phyloP scores from a whole-genome alignment of 2,329 filamentous ascomycete genomes.

The Colletotrichum zoysiae region DNA sequence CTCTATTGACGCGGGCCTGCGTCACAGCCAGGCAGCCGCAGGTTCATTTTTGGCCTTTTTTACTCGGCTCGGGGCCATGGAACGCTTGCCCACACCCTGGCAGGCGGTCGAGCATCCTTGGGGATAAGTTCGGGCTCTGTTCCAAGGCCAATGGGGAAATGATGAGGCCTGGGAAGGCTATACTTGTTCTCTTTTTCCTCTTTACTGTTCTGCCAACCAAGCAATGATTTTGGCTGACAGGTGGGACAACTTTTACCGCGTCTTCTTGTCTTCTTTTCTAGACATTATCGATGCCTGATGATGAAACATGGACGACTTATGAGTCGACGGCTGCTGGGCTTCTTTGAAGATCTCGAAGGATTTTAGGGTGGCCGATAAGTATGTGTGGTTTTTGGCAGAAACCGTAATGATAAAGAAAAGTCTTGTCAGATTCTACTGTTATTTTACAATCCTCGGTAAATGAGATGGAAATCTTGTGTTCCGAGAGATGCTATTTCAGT shows the following conservation, averaged over 20 bases:
- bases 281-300: slow-evolving; percentile 5
- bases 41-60: no score
- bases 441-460: no score
- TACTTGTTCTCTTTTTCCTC: background rate
- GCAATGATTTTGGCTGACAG: background rate
- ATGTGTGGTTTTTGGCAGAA: background rate
- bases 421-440: background rate
- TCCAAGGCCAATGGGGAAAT: background rate
- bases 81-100: no score
- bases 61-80: background rate
- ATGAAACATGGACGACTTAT: slow-evolving; percentile 2
- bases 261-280: background rate
- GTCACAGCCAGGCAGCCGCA: background rate
- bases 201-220: background rate
- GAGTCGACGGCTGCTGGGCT: background rate
- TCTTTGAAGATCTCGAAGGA: background rate
- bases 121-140: background rate
- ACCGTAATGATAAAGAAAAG: slow-evolving; percentile 6
- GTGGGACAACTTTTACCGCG: background rate
- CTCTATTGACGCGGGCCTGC: background rate
- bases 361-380: background rate
- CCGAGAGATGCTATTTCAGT: background rate
- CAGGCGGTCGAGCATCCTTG: background rate
- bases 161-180: slow-evolving; percentile 3
- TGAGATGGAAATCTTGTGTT: background rate